phyloP scores from a whole-genome alignment of 2,329 filamentous ascomycete species.

The Neonectria faginata region DNA sequence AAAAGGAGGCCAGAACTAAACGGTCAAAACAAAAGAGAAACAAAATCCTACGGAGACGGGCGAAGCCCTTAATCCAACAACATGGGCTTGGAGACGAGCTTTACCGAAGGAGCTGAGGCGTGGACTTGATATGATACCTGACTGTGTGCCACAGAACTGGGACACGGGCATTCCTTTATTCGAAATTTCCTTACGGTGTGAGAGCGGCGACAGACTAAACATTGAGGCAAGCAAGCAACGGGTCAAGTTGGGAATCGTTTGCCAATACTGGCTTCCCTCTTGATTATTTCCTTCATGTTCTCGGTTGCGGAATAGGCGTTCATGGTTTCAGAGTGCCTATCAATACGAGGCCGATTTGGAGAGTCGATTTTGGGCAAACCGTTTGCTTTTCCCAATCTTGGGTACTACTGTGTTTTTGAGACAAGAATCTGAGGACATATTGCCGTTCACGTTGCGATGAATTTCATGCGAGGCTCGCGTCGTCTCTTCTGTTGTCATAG shows the following conservation, averaged over 20 bases:
- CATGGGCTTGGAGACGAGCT: conserved; percentile 18
- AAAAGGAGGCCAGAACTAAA: neutral
- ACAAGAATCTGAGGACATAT: neutral
- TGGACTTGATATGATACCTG: conserved; percentile 27
- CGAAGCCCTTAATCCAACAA: neutral
- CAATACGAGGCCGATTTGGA: conserved; percentile 20
- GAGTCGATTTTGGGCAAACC: conserved; percentile 11
- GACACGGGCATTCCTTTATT: conserved; percentile 26
- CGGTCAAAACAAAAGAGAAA: conserved; percentile 7
- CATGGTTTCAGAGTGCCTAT: conserved; percentile 7
- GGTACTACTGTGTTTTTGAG: conserved; percentile 1
- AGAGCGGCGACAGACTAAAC: conserved; percentile 8
- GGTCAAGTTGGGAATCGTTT: conserved; percentile 1
- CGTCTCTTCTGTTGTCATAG: neutral
- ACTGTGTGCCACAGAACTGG: conserved; percentile 19
- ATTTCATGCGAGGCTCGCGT: neutral
- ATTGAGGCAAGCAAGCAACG: neutral
- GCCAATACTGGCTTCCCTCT: neutral
- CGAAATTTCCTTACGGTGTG: conserved; percentile 19
- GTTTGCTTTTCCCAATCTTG: conserved; percentile 9
- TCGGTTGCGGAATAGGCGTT: conserved; percentile 20
- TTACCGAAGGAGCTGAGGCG: conserved; percentile 1
- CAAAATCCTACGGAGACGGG: neutral
- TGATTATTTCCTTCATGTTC: conserved; percentile 3
- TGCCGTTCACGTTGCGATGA: conserved; percentile 1